Conservation (phyloP, 1,139 yeast genomes). For the Lodderomyces jiufengensis region DNA sequence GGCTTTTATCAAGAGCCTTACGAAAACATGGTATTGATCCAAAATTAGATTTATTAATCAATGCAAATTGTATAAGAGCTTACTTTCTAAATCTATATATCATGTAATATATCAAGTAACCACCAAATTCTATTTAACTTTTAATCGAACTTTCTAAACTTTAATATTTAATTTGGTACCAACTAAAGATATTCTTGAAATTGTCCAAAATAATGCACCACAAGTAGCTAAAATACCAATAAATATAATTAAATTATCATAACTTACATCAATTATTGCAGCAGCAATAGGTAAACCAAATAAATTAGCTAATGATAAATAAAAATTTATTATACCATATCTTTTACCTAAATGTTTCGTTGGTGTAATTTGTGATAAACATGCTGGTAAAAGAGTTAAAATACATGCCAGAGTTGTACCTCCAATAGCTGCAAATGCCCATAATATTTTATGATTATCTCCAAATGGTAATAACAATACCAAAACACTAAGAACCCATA, state of each 20-base stretch:
- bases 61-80: too few species aligned
- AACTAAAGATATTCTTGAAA: constrained; percentile 31
- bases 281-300: constrained; percentile 46
- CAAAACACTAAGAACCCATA: constrained; percentile 30
- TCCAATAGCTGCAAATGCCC: constrained; percentile 34
- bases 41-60: too few species aligned
- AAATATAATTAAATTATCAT: constrained; percentile 32
- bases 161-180: constrained; percentile 32
- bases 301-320: constrained; percentile 39
- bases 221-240: constrained; percentile 30
- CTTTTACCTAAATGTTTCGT: constrained; percentile 39
- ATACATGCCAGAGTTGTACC: constrained; percentile 31
- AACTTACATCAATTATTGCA: constrained; percentile 38
- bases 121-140: too few species aligned
- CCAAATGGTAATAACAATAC: constrained; percentile 43
- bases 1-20: too few species aligned
- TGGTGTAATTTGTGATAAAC: constrained; percentile 38
- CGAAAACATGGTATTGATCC: too few species aligned
- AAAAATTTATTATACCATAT: constrained; percentile 37
- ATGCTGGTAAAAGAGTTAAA: constrained; percentile 38
- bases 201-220: constrained; percentile 31
- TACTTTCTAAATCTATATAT: too few species aligned
- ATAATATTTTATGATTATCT: constrained; percentile 24
- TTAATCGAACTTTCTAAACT: too few species aligned
- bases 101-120: too few species aligned